Evolutionary conservation across 2,329 filamentous ascomycete species (phyloP).

Genomic region (Camptophora hylomeconis): DNA sequence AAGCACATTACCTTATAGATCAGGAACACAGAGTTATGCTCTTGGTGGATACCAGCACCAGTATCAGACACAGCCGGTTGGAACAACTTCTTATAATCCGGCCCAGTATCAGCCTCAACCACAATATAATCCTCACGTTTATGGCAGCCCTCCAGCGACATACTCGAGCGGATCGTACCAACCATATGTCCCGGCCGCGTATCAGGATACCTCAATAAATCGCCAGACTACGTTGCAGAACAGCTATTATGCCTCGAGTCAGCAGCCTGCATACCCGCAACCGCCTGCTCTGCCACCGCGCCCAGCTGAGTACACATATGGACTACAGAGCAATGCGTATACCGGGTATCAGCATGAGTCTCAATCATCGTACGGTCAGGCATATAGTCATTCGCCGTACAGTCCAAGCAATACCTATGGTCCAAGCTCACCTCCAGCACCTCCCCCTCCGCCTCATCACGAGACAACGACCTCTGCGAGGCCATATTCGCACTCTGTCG

Average conservation of each 20-base stretch:
- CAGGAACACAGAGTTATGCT: constrained; percentile 28
- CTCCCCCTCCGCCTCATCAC: constrained; percentile 26
- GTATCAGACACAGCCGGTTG: constrained; percentile 28
- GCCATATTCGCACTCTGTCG: constrained; percentile 18
- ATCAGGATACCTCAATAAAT: constrained; percentile 22
- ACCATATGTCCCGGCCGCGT: constrained; percentile 38
- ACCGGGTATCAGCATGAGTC: constrained; percentile 11
- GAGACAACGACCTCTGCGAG: constrained; percentile 27
- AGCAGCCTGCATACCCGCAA: constrained; percentile 19
- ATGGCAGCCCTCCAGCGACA: constrained; percentile 18
- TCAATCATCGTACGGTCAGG: no score
- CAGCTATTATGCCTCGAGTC: constrained; percentile 17
- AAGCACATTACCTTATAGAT: constrained; percentile 25
- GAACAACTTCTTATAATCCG: constrained; percentile 46
- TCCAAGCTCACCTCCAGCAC: constrained; percentile 20
- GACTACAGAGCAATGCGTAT: constrained; percentile 7
- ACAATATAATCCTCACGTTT: constrained; percentile 62
- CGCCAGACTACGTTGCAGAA: constrained; percentile 13
- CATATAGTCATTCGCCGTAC: no score
- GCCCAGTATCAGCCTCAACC: constrained; percentile 35
- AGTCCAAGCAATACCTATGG: constrained; percentile 6
- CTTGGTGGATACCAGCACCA: constrained; percentile 39
- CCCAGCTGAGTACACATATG: constrained; percentile 7
- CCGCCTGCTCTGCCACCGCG: constrained; percentile 19
- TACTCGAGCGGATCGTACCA: constrained; percentile 21